These are phyloP conservation scores for Calonectria honghensis DNA, from an alignment of 2,329 filamentous ascomycete species.

Conservation along the genomic window DNA sequence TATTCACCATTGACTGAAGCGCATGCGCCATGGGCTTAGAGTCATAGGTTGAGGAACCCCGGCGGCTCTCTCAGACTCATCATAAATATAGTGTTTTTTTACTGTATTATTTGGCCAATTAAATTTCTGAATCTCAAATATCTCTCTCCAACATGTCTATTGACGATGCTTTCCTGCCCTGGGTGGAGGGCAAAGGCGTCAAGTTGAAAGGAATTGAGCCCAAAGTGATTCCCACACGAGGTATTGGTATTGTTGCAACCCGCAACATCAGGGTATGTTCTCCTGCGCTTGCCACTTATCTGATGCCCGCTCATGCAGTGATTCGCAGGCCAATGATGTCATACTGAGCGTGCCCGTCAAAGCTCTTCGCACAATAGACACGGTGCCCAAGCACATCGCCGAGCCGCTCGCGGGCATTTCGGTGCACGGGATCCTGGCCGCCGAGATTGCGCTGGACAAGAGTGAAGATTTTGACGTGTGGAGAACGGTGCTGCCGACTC, in stretches of 20 bases:
- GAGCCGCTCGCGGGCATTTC: constrained; percentile 73
- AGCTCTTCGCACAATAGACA: constrained; percentile 79
- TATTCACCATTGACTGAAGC: constrained; percentile 14
- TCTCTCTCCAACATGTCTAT: constrained; percentile 47
- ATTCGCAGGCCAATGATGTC: constrained; percentile 66
- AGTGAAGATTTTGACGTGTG: constrained; percentile 72
- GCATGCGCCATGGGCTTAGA: constrained; percentile 24
- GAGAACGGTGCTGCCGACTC: constrained; percentile 80
- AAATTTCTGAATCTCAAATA: not conserved
- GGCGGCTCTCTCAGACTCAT: not conserved
- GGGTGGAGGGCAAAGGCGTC: constrained; percentile 72
- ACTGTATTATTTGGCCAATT: not conserved
- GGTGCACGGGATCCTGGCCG: constrained; percentile 83
- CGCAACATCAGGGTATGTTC: constrained; percentile 76
- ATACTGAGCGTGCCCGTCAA: constrained; percentile 80
- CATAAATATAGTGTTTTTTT: not conserved
- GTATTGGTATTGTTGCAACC: constrained; percentile 85
- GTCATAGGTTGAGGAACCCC: constrained; percentile 23
- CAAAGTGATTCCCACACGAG: constrained; percentile 80
- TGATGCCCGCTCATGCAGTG: constrained; percentile 25
- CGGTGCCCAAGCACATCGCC: constrained; percentile 73
- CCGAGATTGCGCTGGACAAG: constrained; percentile 76
- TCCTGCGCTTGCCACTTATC: not conserved
- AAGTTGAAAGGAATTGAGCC: constrained; percentile 76
- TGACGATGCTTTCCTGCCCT: constrained; percentile 71